Percentiles rank a stretch among this genome's conserved stretches.
These are phyloP conservation scores for Boletus holoroseus DNA, from an alignment of 1,284 basidiomycete genomes.

Conservation along the genomic window DNA sequence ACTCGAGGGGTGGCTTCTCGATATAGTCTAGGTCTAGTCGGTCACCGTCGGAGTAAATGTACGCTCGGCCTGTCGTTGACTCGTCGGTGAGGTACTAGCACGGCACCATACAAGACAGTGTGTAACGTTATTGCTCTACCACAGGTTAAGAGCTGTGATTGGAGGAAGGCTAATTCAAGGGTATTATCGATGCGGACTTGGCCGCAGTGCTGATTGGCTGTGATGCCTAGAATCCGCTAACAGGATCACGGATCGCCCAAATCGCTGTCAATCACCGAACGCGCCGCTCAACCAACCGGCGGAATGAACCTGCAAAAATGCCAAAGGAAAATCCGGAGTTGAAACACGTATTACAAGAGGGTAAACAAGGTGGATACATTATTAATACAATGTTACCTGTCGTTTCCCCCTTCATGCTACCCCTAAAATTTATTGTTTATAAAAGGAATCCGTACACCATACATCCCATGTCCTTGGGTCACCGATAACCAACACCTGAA, in stretches of 20 bases:
- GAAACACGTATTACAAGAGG: constrained; percentile 24
- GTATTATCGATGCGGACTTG: too few relatives aligned
- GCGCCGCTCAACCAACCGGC: background rate
- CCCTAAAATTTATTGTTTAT: constrained; percentile 7
- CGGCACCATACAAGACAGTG: too few relatives aligned
- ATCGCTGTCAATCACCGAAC: background rate
- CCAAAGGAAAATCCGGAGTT: background rate
- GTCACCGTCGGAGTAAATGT: too few relatives aligned
- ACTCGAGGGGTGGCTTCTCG: background rate
- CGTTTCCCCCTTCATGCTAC: constrained; percentile 5
- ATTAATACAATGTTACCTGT: constrained; percentile 25
- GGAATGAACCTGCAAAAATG: background rate
- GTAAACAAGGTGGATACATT: constrained; percentile 25
- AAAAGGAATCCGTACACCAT: constrained; percentile 8
- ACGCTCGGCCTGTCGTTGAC: too few relatives aligned
- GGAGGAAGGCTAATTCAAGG: too few relatives aligned
- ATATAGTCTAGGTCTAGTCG: background rate
- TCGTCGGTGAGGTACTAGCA: too few relatives aligned
- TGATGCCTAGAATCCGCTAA: background rate
- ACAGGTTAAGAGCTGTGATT: too few relatives aligned
- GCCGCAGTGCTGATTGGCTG: background rate
- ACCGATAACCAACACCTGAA: background rate
- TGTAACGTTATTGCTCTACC: too few relatives aligned
- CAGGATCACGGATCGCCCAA: too few relatives aligned
- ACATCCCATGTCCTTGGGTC: background rate